These are phyloP conservation scores for Licmophora abbreviata DNA, from an alignment of 108 stramenopile species.

Conservation along the genomic window DNA sequence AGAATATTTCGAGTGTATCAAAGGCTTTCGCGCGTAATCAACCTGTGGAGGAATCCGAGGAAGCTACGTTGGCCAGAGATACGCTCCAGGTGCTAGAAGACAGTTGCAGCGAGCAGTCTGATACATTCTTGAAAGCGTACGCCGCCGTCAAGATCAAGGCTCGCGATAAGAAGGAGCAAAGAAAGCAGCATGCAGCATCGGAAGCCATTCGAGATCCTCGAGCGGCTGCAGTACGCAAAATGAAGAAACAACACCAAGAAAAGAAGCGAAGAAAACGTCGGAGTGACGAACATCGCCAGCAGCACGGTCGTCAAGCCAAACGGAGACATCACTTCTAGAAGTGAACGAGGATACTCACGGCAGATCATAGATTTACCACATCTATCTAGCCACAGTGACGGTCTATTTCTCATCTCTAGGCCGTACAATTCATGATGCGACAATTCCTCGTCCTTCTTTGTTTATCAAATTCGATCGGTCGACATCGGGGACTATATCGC, in stretches of 20 bases:
- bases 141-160: constrained; percentile 61
- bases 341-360: too few species aligned
- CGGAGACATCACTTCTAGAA: constrained; percentile 1
- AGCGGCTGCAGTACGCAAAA: constrained; percentile 59
- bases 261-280: constrained; percentile 66
- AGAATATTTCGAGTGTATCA: constrained; percentile 1
- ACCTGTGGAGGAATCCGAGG: constrained; percentile 7
- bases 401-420: too few species aligned
- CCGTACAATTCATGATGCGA: too few species aligned
- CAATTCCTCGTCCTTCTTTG: too few species aligned
- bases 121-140: constrained; percentile 55
- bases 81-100: constrained; percentile 71
- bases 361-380: too few species aligned
- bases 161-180: constrained; percentile 55
- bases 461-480: too few species aligned
- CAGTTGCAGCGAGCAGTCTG: constrained; percentile 34
- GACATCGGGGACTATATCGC: too few species aligned
- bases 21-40: neutral
- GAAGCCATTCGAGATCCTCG: constrained; percentile 66
- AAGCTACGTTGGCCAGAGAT: constrained; percentile 56
- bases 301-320: constrained; percentile 38
- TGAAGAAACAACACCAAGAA: constrained; percentile 56
- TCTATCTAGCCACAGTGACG: too few species aligned
- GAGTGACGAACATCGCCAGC: constrained; percentile 40
- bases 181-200: constrained; percentile 49